phyloP scores from a whole-genome alignment of 2,329 filamentous ascomycete species.

The Hypomyces perniciosus region DNA sequence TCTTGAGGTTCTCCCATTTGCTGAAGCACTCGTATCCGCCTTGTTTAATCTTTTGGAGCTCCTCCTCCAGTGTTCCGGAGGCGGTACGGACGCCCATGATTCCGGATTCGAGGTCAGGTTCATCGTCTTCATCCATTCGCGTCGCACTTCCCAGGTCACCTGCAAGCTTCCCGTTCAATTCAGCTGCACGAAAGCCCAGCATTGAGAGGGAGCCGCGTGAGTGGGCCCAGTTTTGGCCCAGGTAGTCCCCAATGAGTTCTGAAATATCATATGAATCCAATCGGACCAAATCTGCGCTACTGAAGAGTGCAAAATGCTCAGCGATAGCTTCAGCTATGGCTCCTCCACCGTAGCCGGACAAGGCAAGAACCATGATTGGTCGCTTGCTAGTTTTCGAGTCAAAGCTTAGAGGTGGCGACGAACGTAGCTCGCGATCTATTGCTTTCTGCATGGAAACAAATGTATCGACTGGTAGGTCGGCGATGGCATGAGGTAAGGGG shows the following conservation, averaged over 20 bases:
- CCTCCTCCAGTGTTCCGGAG: constrained; percentile 33
- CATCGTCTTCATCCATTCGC: constrained; percentile 27
- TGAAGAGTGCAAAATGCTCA: constrained; percentile 52
- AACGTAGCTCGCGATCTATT: constrained; percentile 25
- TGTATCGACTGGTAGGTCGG: constrained; percentile 29
- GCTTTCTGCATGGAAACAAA: constrained; percentile 26
- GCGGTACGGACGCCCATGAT: constrained; percentile 25
- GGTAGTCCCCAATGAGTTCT: constrained; percentile 61
- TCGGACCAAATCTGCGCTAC: constrained; percentile 61
- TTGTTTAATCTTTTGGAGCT: constrained; percentile 38
- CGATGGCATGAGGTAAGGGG: constrained; percentile 29
- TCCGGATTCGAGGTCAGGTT: constrained; percentile 28
- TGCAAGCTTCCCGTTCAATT: constrained; percentile 47
- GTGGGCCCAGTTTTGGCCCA: constrained; percentile 55
- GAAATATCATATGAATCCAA: constrained; percentile 66
- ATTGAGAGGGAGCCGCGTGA: constrained; percentile 44
- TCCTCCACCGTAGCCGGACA: constrained; percentile 34
- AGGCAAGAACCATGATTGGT: constrained; percentile 33
- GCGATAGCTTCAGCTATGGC: constrained; percentile 46
- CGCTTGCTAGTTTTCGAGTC: constrained; percentile 30
- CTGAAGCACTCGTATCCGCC: constrained; percentile 31
- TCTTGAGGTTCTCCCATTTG: constrained; percentile 58
- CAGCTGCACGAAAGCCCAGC: constrained; percentile 51
- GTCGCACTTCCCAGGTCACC: constrained; percentile 37
- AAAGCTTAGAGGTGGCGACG: constrained; percentile 22